Percentiles rank a stretch among this genome's conserved stretches.
Conservation (phyloP, 139 green algal genomes). For the Picochlorum sp. region DNA sequence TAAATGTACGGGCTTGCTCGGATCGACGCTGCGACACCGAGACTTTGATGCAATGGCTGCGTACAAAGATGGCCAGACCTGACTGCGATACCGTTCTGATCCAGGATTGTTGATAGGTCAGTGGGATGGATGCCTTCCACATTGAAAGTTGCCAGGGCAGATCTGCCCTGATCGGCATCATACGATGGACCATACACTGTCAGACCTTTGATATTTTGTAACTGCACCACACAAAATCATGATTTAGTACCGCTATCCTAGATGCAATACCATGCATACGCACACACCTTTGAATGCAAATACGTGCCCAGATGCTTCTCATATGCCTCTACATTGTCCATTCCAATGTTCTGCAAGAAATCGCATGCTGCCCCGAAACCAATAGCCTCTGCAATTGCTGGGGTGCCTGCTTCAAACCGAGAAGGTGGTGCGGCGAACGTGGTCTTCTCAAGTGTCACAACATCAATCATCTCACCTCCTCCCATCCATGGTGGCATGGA, state of each 20-base stretch:
- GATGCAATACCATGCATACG: neutral
- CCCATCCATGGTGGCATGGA: slow-evolving; percentile 93
- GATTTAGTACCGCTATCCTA: neutral
- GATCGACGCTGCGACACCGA: slow-evolving; percentile 73
- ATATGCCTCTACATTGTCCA: slow-evolving; percentile 64
- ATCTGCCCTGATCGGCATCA: slow-evolving; percentile 36
- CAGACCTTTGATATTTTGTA: slow-evolving; percentile 34
- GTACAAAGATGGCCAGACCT: slow-evolving; percentile 95
- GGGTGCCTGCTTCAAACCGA: slow-evolving; percentile 95
- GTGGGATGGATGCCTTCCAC: slow-evolving; percentile 90
- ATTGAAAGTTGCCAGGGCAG: slow-evolving; percentile 87
- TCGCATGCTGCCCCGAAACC: slow-evolving; percentile 64
- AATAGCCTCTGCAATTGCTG: slow-evolving; percentile 80
- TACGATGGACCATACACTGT: slow-evolving; percentile 81
- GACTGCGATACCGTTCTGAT: slow-evolving; percentile 80
- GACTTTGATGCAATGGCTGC: slow-evolving; percentile 82
- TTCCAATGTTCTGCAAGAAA: slow-evolving; percentile 63
- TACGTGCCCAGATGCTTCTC: slow-evolving; percentile 75
- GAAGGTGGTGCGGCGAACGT: slow-evolving; percentile 86
- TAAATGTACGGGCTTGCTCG: slow-evolving; percentile 91
- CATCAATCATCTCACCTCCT: slow-evolving; percentile 97
- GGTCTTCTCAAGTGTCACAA: slow-evolving; percentile 84
- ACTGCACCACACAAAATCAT: neutral
- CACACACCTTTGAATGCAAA: slow-evolving; percentile 58
- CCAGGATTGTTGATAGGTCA: slow-evolving; percentile 89